Base-by-base conservation (phyloP, 805 yeast genomes). In the Candida rishiriensis region DNA sequence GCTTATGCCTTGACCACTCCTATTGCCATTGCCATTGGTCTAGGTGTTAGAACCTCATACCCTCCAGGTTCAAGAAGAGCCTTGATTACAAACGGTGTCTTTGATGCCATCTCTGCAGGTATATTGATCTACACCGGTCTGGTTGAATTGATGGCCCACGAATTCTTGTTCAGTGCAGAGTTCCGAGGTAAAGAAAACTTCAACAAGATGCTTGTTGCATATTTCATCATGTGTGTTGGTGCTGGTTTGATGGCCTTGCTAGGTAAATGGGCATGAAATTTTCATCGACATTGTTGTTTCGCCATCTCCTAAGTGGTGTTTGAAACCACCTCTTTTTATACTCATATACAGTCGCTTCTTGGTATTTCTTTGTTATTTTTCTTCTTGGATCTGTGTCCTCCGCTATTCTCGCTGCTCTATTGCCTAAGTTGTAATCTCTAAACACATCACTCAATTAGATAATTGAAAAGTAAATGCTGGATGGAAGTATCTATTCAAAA, bases 81-180 rank as follows among this genome's bases (percentile, higher is more conserved):
- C 2, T 68, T 82, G 43, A 76, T 84, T 44, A 72, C 85, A 1
- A 83, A 79, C 44, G 95, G 95, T 39, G 72, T 77, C 3, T 81
- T 85, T 52, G 93, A 87, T 58, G 70, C 91, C 1, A 70, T 87
- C 38, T 83, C 91, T 28, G 74, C 91, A 0, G 96, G 96, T 39
- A 81, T 87, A 44, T 69, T 87, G 54, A 68, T 86, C 28, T 87
- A 86, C 64, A 83, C 89, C 18, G 88, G 90, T 44, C 60, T 85
- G 36, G 86, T 86, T 11, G 95, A 86, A 61, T 67, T 86, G 45
- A 76, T 86, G 82, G 93, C 91, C 3, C 83, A 80, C 53, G 95
- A 87, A 53, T 81, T 83, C 55, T 66, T 82, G 45, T 76, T 72
- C 59, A 72, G 83, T 15, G 76, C 72, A 42, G 83, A 78, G 52